These are phyloP conservation scores for Aquilaria malaccensis DNA, from an alignment of 345 rosid species.

Conservation along the genomic window DNA sequence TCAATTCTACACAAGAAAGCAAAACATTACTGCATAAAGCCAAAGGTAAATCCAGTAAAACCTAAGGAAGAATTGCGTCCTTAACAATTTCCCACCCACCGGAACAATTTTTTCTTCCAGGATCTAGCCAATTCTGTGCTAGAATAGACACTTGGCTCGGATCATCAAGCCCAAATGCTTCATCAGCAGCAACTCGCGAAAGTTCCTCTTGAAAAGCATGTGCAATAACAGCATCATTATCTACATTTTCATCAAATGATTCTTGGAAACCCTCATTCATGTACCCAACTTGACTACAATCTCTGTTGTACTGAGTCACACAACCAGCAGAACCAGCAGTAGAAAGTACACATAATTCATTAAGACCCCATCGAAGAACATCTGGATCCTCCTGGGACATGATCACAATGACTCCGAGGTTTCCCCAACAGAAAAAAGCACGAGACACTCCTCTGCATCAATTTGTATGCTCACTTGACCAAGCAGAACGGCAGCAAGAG, in stretches of 20 bases:
- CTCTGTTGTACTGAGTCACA: slow-evolving; percentile 43
- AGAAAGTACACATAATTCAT: slow-evolving; percentile 46
- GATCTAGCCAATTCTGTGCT: slow-evolving; percentile 54
- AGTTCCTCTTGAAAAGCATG: slow-evolving; percentile 69
- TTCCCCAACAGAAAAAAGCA: too few relatives aligned
- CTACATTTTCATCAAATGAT: slow-evolving; percentile 28
- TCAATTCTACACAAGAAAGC: slow-evolving; percentile 12
- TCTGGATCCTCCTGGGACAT: slow-evolving; percentile 53
- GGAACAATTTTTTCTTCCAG: slow-evolving; percentile 16
- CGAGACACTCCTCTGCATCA: too few relatives aligned
- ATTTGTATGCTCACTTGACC: too few relatives aligned
- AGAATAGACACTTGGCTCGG: slow-evolving; percentile 40
- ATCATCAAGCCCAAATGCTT: slow-evolving; percentile 34
- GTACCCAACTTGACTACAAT: slow-evolving; percentile 34
- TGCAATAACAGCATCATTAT: slow-evolving; percentile 77
- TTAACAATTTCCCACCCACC: slow-evolving; percentile 20
- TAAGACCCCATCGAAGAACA: slow-evolving; percentile 75
- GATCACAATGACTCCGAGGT: slow-evolving; percentile 13
- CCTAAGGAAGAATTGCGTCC: not conserved
- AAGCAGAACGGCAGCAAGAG: too few relatives aligned
- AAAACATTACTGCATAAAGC: not conserved
- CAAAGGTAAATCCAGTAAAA: not conserved
- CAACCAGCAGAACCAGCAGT: slow-evolving; percentile 42
- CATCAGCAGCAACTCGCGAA: slow-evolving; percentile 49
- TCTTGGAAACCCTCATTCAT: slow-evolving; percentile 51